Conservation (phyloP, 31 red algal species). For the Bonnemaisonia californica region DNA sequence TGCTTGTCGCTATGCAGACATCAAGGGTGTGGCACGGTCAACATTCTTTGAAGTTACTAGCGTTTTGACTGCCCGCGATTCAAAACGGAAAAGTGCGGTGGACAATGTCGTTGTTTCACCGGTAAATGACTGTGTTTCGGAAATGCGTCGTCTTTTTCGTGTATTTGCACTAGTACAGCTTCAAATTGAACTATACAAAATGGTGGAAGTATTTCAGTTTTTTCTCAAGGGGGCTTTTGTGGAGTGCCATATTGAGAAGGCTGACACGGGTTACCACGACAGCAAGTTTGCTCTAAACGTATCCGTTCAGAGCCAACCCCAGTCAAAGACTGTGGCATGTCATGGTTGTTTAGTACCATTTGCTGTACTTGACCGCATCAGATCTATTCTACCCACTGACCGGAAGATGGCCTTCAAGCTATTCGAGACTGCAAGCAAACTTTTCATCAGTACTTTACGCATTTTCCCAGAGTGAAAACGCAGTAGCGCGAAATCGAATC, state of each 20-base stretch:
- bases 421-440: background rate
- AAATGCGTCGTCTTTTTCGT: constrained; percentile 1
- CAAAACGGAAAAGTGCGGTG: constrained; percentile 1
- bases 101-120: background rate
- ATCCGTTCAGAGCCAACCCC: background rate
- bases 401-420: background rate
- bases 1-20: background rate
- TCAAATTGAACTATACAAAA: background rate
- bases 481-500: background rate
- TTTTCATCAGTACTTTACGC: background rate
- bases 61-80: background rate
- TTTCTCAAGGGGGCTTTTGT: constrained; percentile 8
- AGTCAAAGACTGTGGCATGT: background rate
- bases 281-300: background rate
- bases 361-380: background rate
- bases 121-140: background rate
- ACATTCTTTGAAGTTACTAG: background rate
- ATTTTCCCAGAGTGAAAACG: background rate
- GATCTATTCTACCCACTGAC: background rate
- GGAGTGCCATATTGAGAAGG: background rate
- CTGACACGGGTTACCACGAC: background rate
- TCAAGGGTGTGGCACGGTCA: background rate
- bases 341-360: background rate
- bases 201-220: constrained; percentile 3
- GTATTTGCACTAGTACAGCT: background rate